Evolutionary conservation across 2,329 filamentous ascomycete species (phyloP).

Genomic region (Fusarium fujikuroi): DNA sequence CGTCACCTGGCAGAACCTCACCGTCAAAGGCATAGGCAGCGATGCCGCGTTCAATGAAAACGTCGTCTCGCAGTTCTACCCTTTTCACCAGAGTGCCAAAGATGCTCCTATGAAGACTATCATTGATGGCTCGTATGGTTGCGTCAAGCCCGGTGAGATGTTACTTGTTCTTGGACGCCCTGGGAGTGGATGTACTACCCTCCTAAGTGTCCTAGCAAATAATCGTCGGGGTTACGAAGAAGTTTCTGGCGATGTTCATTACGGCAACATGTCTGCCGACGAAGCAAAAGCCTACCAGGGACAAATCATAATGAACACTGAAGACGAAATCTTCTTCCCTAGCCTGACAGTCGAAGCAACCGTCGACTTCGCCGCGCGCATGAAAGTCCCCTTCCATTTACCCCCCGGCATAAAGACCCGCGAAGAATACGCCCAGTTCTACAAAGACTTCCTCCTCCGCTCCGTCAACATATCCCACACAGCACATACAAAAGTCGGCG

Average conservation of each 20-base stretch:
- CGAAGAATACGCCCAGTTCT: constrained; percentile 59
- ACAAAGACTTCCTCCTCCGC: constrained; percentile 65
- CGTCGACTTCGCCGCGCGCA: constrained; percentile 72
- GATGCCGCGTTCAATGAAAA: constrained; percentile 74
- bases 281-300: constrained; percentile 62
- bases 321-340: constrained; percentile 73
- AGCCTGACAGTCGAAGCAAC: constrained; percentile 77
- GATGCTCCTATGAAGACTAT: constrained; percentile 71
- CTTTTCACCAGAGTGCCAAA: constrained; percentile 61
- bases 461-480: constrained; percentile 70
- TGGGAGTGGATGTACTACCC: constrained; percentile 75
- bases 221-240: constrained; percentile 67
- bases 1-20: constrained; percentile 72
- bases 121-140: constrained; percentile 71
- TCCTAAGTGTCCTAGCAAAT: constrained; percentile 76
- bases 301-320: constrained; percentile 76
- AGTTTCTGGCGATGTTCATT: constrained; percentile 68
- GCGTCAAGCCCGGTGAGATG: constrained; percentile 79
- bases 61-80: constrained; percentile 65
- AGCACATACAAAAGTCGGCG: constrained; percentile 72
- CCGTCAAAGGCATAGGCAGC: constrained; percentile 68
- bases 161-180: constrained; percentile 74
- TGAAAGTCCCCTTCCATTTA: constrained; percentile 64
- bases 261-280: constrained; percentile 60
- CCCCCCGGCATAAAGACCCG: constrained; percentile 54